These are phyloP conservation scores for Thelonectria rubi DNA, from an alignment of 2,329 filamentous ascomycete genomes.

Conservation along the genomic window DNA sequence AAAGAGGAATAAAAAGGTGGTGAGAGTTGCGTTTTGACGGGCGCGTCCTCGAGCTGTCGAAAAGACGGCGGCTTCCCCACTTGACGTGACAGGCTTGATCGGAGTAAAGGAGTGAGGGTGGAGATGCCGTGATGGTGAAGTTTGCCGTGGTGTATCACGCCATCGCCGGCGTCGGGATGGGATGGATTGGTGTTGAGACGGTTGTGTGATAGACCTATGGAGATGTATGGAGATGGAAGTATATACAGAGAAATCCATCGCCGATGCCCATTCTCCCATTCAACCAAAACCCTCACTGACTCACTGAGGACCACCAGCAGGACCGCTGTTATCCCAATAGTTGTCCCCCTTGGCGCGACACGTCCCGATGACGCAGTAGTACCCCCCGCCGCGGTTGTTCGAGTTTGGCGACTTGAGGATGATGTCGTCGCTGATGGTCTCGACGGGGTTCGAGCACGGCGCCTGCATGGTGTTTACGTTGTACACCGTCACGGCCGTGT, in stretches of 20 bases:
- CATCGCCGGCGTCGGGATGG: constrained; percentile 20
- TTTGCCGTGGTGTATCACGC: constrained; percentile 22
- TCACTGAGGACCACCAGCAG: constrained; percentile 10
- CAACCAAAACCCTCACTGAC: too few species aligned
- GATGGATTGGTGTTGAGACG: neutral
- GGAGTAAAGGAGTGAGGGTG: neutral
- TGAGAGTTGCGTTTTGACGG: too few species aligned
- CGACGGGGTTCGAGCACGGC: constrained; percentile 1
- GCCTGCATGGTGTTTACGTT: neutral
- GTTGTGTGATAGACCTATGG: too few species aligned
- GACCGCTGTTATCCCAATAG: constrained; percentile 20
- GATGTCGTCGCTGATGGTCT: neutral
- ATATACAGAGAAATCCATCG: too few species aligned
- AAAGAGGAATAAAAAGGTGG: too few species aligned
- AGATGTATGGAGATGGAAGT: too few species aligned
- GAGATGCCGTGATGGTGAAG: constrained; percentile 4
- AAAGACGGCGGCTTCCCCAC: constrained; percentile 3
- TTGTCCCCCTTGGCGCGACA: constrained; percentile 16
- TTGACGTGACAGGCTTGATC: constrained; percentile 13
- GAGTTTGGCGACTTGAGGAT: constrained; percentile 19
- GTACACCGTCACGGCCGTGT: constrained; percentile 19
- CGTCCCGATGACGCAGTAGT: constrained; percentile 17
- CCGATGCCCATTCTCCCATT: too few species aligned
- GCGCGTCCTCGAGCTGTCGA: too few species aligned
- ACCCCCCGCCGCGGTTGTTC: constrained; percentile 18